Evolutionary conservation across 257 asterid species (phyloP), one percentile per base, ranked within the genome.

Genomic region (Solanum tarapatanum): DNA sequence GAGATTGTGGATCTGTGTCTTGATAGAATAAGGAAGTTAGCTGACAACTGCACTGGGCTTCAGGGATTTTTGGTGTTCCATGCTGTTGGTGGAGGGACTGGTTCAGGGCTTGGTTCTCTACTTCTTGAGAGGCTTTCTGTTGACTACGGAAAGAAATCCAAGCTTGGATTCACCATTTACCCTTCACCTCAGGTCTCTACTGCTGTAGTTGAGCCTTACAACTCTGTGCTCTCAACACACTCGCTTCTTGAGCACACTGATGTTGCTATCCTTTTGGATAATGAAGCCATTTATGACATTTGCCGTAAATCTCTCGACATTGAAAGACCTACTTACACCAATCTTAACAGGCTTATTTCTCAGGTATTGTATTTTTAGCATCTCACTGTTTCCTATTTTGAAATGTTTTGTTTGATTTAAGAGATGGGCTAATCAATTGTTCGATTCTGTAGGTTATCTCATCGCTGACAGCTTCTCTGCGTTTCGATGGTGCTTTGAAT

Each of bases 61-160:
- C 99, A 96, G 88, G 99, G 99, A 0, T 96, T 96, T 92, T 88
- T 96, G 2, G 99, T 96, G 33, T 96, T 96, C 93, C 99, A 96
- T 30, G 99, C 99, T 26, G 99, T 96, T 12, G 99, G 99, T n/a
- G 99, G 99, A 62, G 99, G 99, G 9, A 96, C 99, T 17, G 99
- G 99, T 76, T 96, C 99, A 28, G 99, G 99, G 0, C 94, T 96
- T 45, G 99, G 99, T 70, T 96, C 99, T 41, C 93, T 96, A 13
- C 76, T 96, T 89, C 94, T 96, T 1, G 99, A 96, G 93, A 94
- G 99, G 93, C 97, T 96, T 9, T 96, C 99, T 2, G 99, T 96
- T 10, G 99, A 96, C 72, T 96, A 96, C 8, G 99, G 99, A 12
- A 96, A 96, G 90, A 96, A 94, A 36, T 96, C 99, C 0, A 96